Evolutionary conservation across 202 grass and related monocot species (phyloP), one percentile per base, ranked within the genome.

Genomic region (Carex arenaria): DNA sequence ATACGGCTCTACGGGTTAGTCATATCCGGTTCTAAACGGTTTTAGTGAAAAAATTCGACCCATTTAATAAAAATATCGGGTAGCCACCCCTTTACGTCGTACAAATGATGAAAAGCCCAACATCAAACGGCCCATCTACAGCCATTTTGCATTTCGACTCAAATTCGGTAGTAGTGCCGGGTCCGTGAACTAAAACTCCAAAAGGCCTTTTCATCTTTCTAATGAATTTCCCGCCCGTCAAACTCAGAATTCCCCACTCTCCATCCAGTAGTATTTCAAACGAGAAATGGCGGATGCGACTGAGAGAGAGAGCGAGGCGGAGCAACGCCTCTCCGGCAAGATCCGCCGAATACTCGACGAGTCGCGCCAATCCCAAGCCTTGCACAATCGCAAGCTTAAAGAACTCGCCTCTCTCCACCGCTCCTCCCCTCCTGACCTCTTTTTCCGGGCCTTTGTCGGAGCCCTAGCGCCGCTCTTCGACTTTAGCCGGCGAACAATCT

Each of bases 301-400:
- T 42, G 81, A 55, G 56, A 76, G 15, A 78, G 88, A 65, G 56
- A 76, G 15, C 82, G 88, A 65, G 28, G 89, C 92, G 1, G 67
- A 85, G 81, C 82, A 67, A 12, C 87, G 87, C n/a, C 80, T 93
- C 45, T 65, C 66, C 14, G 3, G 61, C 3, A 59, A 90, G 80
- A 86, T 95, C 49, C 89, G 89, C 10, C 86, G 86, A 70, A 85
- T 95, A 68, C 88, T 98, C 40, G 82, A 95, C 87, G 95, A 98
- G 3, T 95, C 92, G 75, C 63, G 86, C 32, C 83, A 87, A 15
- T 93, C 95, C 61, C 83, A 89, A 78, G 90, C 92, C 19, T 81
- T 90, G 62, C 90, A 93, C 76, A 87, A 85, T 43, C 92, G 95
- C 18, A 95, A 95, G 87, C 77, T 93, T 17, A 89, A 87, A 70